A percentile compares a stretch with the other conserved stretches of the same genome.
phyloP scores from a whole-genome alignment of 2,329 filamentous ascomycete genomes.

The Lachnellula hyalina region DNA sequence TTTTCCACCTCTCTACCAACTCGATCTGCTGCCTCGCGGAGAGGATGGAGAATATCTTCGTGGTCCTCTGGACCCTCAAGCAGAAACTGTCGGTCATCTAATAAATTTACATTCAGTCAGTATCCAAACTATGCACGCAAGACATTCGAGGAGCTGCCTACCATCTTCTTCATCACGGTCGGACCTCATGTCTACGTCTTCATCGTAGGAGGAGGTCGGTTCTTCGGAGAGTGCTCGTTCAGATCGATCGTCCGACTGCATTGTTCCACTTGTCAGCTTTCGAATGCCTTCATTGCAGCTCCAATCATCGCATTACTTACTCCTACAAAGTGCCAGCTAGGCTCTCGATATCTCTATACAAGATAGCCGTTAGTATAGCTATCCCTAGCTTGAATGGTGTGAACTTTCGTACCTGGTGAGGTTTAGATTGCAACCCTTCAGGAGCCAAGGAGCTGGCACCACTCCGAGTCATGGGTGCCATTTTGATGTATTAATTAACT shows the following conservation, averaged over 20 bases:
- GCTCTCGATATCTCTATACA: conserved; percentile 26
- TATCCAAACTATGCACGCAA: neutral
- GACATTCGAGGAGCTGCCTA: conserved; percentile 18
- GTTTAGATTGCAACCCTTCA: conserved; percentile 17
- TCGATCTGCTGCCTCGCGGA: conserved; percentile 60
- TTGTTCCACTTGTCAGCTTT: neutral
- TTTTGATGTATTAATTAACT: conserved; percentile 6
- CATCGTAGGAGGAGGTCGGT: conserved; percentile 28
- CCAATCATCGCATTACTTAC: conserved; percentile 14
- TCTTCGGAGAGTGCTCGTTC: conserved; percentile 30
- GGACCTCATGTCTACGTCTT: conserved; percentile 33
- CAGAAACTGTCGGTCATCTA: conserved; percentile 18
- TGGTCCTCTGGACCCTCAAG: conserved; percentile 35
- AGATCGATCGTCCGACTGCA: conserved; percentile 23
- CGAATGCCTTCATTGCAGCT: neutral
- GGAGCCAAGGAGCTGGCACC: conserved; percentile 16
- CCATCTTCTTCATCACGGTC: conserved; percentile 27
- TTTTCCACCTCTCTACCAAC: conserved; percentile 78
- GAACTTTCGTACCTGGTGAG: conserved; percentile 13
- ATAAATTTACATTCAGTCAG: neutral
- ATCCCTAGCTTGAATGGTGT: neutral
- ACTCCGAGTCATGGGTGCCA: conserved; percentile 31
- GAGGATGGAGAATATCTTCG: conserved; percentile 48
- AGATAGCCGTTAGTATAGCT: conserved; percentile 13
- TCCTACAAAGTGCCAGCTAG: conserved; percentile 29